phyloP scores from a whole-genome alignment of 148 eudicot species.

The Dianthus caryophyllus region DNA sequence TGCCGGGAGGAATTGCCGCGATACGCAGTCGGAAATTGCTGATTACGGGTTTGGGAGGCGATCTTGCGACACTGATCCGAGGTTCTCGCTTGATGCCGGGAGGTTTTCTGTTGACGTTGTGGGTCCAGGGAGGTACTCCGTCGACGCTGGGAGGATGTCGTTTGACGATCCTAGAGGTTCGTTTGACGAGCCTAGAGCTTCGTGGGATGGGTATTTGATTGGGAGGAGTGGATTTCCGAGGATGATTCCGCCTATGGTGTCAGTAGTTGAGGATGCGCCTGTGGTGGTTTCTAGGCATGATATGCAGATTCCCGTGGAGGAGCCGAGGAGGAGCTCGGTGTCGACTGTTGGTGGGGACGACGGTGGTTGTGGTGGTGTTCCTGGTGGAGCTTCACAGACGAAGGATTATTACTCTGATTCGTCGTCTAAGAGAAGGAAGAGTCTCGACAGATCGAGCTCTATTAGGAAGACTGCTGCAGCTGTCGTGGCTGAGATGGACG shows the following conservation, averaged over 20 bases:
- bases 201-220: slow-evolving; percentile 85
- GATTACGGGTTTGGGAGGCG: slow-evolving; percentile 90
- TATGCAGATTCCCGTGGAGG: slow-evolving; percentile 62
- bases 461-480: slow-evolving; percentile 75
- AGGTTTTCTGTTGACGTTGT: slow-evolving; percentile 66
- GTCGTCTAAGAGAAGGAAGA: slow-evolving; percentile 72
- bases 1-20: slow-evolving; percentile 49
- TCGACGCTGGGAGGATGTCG: slow-evolving; percentile 49
- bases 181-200: slow-evolving; percentile 90
- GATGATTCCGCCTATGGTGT: slow-evolving; percentile 68
- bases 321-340: slow-evolving; percentile 32
- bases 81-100: slow-evolving; percentile 86
- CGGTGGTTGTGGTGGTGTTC: slow-evolving; percentile 39
- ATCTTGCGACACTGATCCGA: slow-evolving; percentile 86
- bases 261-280: slow-evolving; percentile 73
- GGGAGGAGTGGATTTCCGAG: slow-evolving; percentile 48
- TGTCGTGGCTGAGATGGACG: slow-evolving; percentile 77
- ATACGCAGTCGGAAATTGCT: slow-evolving; percentile 86
- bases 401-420: slow-evolving; percentile 82
- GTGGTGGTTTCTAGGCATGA: slow-evolving; percentile 49
- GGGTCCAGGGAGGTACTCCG: slow-evolving; percentile 27
- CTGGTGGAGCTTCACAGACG: slow-evolving; percentile 71
- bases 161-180: slow-evolving; percentile 75
- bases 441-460: slow-evolving; percentile 69
- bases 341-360: slow-evolving; percentile 37